Evolutionary conservation across 768 basidiomycete species (phyloP).

Genomic region (Vishniacozyma victoriae): DNA sequence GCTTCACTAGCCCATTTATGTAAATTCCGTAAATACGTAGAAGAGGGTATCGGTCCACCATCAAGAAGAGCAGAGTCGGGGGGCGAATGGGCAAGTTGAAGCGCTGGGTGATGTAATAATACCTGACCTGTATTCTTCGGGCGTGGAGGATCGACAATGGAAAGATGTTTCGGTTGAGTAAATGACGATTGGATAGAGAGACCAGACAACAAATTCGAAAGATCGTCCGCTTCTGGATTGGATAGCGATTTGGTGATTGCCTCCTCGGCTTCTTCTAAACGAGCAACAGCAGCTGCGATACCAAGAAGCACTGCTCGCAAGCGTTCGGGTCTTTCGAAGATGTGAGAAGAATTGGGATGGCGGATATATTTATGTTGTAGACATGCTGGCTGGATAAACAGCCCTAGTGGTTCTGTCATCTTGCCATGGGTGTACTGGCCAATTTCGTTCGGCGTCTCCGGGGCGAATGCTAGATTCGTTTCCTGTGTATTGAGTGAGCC

Average conservation of each 20-base stretch:
- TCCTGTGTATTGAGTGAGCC: too few relatives aligned
- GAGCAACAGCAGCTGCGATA: constrained; percentile 69
- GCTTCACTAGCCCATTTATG: constrained; percentile 41
- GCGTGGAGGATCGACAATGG: constrained; percentile 21
- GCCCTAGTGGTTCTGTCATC: constrained; percentile 16
- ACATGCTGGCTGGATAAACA: constrained; percentile 48
- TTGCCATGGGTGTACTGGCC: not conserved
- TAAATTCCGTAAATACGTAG: constrained; percentile 32
- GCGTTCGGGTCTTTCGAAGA: constrained; percentile 88
- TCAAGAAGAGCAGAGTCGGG: not conserved
- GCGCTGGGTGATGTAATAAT: constrained; percentile 33
- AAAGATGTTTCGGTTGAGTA: constrained; percentile 7
- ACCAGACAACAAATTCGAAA: constrained; percentile 23
- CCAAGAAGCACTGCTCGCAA: constrained; percentile 77
- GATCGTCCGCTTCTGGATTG: constrained; percentile 16
- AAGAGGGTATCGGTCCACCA: constrained; percentile 10
- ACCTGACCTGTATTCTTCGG: constrained; percentile 23
- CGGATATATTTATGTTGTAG: constrained; percentile 59
- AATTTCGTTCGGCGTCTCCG: too few relatives aligned
- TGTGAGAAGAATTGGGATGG: constrained; percentile 62
- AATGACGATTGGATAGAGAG: constrained; percentile 9
- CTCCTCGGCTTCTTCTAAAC: constrained; percentile 54
- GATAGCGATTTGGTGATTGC: not conserved
- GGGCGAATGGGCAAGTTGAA: constrained; percentile 36
- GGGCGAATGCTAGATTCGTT: too few relatives aligned